Evolutionary conservation across 2,329 filamentous ascomycete species (phyloP).

Genomic region (Aureobasidium sp.): DNA sequence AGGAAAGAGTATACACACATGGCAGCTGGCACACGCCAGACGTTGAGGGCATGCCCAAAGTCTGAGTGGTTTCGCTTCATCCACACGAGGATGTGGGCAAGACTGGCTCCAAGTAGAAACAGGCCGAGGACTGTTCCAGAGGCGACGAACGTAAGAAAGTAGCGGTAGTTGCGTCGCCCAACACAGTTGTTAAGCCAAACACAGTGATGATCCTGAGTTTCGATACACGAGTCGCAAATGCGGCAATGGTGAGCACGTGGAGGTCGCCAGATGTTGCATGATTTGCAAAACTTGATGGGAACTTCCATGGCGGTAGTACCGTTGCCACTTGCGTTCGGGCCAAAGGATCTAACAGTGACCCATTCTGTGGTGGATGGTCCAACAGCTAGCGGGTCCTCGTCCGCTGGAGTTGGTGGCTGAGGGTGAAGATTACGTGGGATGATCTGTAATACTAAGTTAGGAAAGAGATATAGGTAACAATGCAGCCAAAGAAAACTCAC

Average conservation of each 20-base stretch:
- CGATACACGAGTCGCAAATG: slow-evolving; percentile 92
- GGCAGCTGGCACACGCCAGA: slow-evolving; percentile 64
- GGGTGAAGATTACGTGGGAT: slow-evolving; percentile 85
- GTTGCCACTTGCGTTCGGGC: slow-evolving; percentile 49
- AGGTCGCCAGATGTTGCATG: slow-evolving; percentile 94
- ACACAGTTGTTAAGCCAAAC: slow-evolving; percentile 99
- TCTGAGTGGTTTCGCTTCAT: slow-evolving; percentile 52
- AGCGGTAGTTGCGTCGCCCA: slow-evolving; percentile 93
- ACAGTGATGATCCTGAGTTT: slow-evolving; percentile 96
- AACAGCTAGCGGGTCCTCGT: slow-evolving; percentile 71
- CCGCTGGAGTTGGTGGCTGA: slow-evolving; percentile 66
- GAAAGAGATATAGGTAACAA: background rate
- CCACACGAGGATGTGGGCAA: slow-evolving; percentile 76
- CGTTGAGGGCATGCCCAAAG: slow-evolving; percentile 59
- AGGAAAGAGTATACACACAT: slow-evolving; percentile 79
- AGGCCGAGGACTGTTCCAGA: slow-evolving; percentile 65
- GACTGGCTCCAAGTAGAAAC: slow-evolving; percentile 66
- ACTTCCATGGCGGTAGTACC: slow-evolving; percentile 79
- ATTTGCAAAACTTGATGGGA: slow-evolving; percentile 95
- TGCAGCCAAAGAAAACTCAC: slow-evolving; percentile 49
- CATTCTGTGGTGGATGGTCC: slow-evolving; percentile 91
- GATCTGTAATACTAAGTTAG: slow-evolving; percentile 49
- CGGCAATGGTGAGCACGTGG: slow-evolving; percentile 94
- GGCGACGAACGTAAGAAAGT: slow-evolving; percentile 88
- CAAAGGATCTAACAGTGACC: slow-evolving; percentile 63